Base-by-base conservation (phyloP, 2,329 filamentous ascomycete species). In the Pseudonectria foliicola region DNA sequence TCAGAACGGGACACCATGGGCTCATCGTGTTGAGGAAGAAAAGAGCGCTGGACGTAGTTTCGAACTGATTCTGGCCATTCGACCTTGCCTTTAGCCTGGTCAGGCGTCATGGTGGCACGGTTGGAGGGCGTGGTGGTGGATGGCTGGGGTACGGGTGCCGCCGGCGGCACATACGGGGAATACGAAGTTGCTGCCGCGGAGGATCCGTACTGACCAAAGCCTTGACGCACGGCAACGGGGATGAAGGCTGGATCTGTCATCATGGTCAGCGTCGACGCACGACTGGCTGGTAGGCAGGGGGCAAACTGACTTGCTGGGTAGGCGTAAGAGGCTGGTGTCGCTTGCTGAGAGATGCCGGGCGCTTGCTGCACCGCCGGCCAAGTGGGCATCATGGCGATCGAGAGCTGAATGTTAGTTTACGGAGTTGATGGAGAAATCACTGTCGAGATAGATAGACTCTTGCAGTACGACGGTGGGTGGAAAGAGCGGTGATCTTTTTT, bases 11-110 rank as follows among this genome's bases (percentile, higher is more conserved):
- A 60, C 29, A 89, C 75, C 26, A 74, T 71, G 5, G 72, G 53
- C 43, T 84, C 72, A 45, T 80, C 67, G 55, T 88, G 85, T 39
- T 79, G 75, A 16, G 78, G 75, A 33, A 85, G 78, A 57, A 96
- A 96, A 16, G 88, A 89, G 54, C 88, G 80, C 53, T 88, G 82
- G 23, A 96, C 90, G 64, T 95, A 96, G 46, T 74, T 70, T 50
- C 88, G 84, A 40, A 96, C 86, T n/a, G 82, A 76, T 28, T 76
- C 68, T 23, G 88, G 81, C 82, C 87, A 96, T 49, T 83, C 77
- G 51, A 82, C 80, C 66, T 82, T 85, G 55, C 71, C 64, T 59
- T 71, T 69, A 49, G 58, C 59, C 44, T 52, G 53, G 48, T 59
- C 52, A 38, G 48, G 42, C 32, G 52, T 45, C 38, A 49, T 39